Evolutionary conservation across 2,329 filamentous ascomycete genomes (phyloP), one percentile per base, ranked within the genome.

Genomic region (Fusarium sp.): DNA sequence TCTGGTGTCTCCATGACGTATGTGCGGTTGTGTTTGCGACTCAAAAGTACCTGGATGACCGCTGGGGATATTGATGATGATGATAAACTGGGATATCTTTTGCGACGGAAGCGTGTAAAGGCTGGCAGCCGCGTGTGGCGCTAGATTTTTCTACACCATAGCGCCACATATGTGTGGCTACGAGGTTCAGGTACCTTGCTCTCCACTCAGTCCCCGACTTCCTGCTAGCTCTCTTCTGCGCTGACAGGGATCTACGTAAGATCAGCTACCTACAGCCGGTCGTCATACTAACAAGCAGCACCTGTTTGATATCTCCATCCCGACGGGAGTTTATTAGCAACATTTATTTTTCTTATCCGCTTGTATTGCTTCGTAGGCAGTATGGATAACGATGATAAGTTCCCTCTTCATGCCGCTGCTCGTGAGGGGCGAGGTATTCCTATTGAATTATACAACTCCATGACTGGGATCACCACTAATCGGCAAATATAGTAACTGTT

Each of bases 371-470:
- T 15, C 23, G 4, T 40, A 13, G 10, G 42, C 19, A 53, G 33
- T 19, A 80, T 81, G 58, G 79, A 82, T 11, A 72, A 59, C 9
- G 81, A 86, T 49, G 86, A 90, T 58, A 94, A 92, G 77, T 98
- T 92, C 77, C 93, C 94, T 33, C 92, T 98, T 47, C 96, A 98
- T 80, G 93, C 93, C 74, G 96, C 96, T 46, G 92, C 93, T 70
- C 89, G 95, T 64, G 94, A 97, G 81, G 95, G 95, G 46, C 93
- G 90, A 86, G 88, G 95, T 97, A 87, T 80, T 87, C 76, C 60
- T 23, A 11, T 35, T 47, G n/a, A 64, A 58, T 64, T 62, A 53
- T 33, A 32, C 46, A 28, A 21, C 30, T 40, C n/a, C 46, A 21
- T 30, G 38, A 28, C 46, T 42, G 21, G 32, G 28, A 62, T 49